Evolutionary conservation across 306 rosid genomes (phyloP), one percentile per base, ranked within the genome.

Genomic region (Abrus pulchellus): DNA sequence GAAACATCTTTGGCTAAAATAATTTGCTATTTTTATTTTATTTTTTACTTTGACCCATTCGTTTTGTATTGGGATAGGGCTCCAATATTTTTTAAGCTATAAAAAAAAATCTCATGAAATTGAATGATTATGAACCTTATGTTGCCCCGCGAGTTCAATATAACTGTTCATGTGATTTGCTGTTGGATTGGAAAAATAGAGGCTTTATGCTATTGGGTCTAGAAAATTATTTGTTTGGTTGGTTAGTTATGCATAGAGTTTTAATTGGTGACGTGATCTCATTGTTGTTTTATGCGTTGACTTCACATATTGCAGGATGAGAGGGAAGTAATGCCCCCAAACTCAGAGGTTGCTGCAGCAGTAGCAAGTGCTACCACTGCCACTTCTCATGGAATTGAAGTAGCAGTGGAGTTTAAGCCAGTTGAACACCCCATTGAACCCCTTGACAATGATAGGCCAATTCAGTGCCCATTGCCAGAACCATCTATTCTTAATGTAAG

Each of bases 401-500:
- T 90, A 33, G 93, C 93, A 0, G 93, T 88, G 29, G 99, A 91
- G 88, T 95, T 95, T 83, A 95, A 95, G 86, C 97, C 99, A 6
- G 98, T 93, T 70, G 98, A 95, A 74, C 98, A 95, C 67, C 99
- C 99, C 1, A 55, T 56, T 54, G 98, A 95, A 84, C 98, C 98
- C 11, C 96, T 85, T 38, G 97, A 93, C 80, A 90, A 77, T 70
- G 98, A 95, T 69, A 68, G 88, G 64, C 98, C 99, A 3, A 87
- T 95, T 81, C 98, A 86, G 75, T 93, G 98, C 85, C 99, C 98
- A 0, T 77, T 91, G 54, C 99, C 98, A 0, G 98, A 95, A 78
- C 98, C 99, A 33, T 95, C 98, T 36, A 93, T 95, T 80, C 94
- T 93, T 20, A 93, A 95, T 77, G 99, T 93, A 89, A 93, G 97